Percentiles rank a stretch among this genome's conserved stretches.
These are phyloP conservation scores for Eucalyptus tenuipes DNA, from an alignment of 345 rosid species.

Conservation along the genomic window DNA sequence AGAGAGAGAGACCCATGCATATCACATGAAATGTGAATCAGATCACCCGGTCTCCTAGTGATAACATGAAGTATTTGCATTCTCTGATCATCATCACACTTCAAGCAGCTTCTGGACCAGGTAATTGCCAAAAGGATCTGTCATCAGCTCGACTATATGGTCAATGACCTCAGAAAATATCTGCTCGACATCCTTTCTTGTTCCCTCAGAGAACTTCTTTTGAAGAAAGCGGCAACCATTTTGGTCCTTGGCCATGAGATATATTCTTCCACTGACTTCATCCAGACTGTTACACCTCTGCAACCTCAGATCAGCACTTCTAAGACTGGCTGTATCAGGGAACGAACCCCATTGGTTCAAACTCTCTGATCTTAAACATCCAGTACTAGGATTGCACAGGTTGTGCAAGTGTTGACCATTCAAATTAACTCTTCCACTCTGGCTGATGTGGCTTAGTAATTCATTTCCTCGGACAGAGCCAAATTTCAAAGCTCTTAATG, in stretches of 20 bases:
- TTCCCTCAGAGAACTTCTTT: slow-evolving; percentile 50
- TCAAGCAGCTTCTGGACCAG: slow-evolving; percentile 52
- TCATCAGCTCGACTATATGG: slow-evolving; percentile 58
- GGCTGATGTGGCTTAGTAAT: slow-evolving; percentile 8
- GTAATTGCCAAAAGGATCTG: slow-evolving; percentile 72
- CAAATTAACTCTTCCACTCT: slow-evolving; percentile 18
- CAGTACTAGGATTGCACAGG: slow-evolving; percentile 9
- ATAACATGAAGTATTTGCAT: slow-evolving; percentile 46
- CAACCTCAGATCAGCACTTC: slow-evolving; percentile 13
- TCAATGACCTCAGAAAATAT: slow-evolving; percentile 59
- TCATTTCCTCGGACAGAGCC: slow-evolving; percentile 33
- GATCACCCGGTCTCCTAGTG: slow-evolving; percentile 42
- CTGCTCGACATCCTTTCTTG: slow-evolving; percentile 38
- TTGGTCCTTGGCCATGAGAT: slow-evolving; percentile 61
- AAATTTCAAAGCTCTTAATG: slow-evolving; percentile 33
- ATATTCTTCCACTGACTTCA: slow-evolving; percentile 17
- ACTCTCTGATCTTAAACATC: slow-evolving; percentile 17
- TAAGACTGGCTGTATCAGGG: slow-evolving; percentile 9
- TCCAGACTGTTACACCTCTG: slow-evolving; percentile 32
- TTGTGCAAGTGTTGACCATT: slow-evolving; percentile 17
- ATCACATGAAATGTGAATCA: slow-evolving; percentile 68
- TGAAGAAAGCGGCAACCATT: slow-evolving; percentile 71
- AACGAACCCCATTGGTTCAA: slow-evolving; percentile 14
- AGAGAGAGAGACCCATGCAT: slow-evolving; percentile 47
- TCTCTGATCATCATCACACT: slow-evolving; percentile 32